phyloP scores from a whole-genome alignment of 1,139 yeast species.

The Petasospora rhodanensis region DNA sequence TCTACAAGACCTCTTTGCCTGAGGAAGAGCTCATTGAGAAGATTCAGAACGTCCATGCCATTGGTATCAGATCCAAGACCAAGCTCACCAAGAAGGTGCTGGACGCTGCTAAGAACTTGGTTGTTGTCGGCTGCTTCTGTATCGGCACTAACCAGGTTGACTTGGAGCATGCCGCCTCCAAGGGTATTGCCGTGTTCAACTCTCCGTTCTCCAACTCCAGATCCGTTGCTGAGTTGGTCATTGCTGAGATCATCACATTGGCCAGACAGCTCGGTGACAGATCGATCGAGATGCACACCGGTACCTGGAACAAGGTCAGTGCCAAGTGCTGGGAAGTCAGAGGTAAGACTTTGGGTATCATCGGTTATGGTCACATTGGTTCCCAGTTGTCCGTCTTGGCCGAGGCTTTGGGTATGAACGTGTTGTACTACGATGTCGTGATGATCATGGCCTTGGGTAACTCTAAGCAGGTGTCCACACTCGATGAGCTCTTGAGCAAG shows the following conservation, averaged over 20 bases:
- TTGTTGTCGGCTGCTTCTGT: conserved; percentile 96
- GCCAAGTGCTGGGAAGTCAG: conserved; percentile 98
- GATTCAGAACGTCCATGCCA: conserved; percentile 89
- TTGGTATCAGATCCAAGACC: conserved; percentile 97
- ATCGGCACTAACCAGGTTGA: conserved; percentile 99
- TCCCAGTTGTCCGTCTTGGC: conserved; percentile 95
- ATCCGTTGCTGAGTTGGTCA: conserved; percentile 96
- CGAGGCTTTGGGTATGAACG: conserved; percentile 98
- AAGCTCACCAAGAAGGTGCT: conserved; percentile 75
- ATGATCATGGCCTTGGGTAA: conserved; percentile 97
- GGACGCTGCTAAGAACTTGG: conserved; percentile 82
- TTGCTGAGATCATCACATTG: conserved; percentile 88
- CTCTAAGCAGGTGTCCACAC: conserved; percentile 84
- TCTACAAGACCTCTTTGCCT: conserved; percentile 81
- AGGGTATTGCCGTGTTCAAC: conserved; percentile 95
- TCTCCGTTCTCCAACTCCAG: conserved; percentile 98
- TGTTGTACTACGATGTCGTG: conserved; percentile 82
- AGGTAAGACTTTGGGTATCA: conserved; percentile 95
- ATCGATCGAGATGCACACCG: conserved; percentile 92
- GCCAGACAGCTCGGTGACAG: conserved; percentile 98
- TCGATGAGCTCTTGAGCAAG: conserved; percentile 72
- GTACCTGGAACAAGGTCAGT: conserved; percentile 96
- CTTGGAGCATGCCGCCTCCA: conserved; percentile 83
- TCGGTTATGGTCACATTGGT: conserved; percentile 99
- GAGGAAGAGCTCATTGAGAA: conserved; percentile 95